These are phyloP conservation scores for Diaporthe capsici DNA, from an alignment of 2,329 filamentous ascomycete species.

Conservation along the genomic window DNA sequence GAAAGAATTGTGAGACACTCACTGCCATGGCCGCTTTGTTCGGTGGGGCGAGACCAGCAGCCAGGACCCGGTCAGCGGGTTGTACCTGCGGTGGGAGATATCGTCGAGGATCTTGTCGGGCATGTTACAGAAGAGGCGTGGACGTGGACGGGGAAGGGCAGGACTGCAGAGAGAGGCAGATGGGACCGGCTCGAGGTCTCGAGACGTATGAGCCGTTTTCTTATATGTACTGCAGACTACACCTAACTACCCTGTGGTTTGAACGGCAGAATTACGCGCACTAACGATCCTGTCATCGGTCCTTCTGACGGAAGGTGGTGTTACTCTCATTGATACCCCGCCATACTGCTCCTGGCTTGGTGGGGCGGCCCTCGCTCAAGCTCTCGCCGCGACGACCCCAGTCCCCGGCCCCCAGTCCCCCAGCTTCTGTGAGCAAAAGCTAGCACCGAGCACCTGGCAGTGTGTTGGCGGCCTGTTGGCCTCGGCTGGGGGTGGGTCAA, in stretches of 20 bases:
- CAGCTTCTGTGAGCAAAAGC: not conserved
- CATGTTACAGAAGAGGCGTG: conserved; percentile 62
- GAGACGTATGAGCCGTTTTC: not conserved
- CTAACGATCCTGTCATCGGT: conserved; percentile 22
- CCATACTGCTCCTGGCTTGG: conserved; percentile 33
- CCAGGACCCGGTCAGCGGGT: conserved; percentile 91
- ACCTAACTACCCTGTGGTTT: not conserved
- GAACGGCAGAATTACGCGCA: not conserved
- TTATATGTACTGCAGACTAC: conserved; percentile 12
- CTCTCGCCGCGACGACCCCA: conserved; percentile 11
- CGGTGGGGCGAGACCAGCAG: conserved; percentile 95
- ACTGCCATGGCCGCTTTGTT: conserved; percentile 99
- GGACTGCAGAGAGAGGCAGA: not conserved
- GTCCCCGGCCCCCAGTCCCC: not conserved
- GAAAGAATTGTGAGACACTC: conserved; percentile 56
- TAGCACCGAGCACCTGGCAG: not conserved
- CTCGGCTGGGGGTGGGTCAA: conserved; percentile 24
- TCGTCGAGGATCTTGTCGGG: conserved; percentile 87
- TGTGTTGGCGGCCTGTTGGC: not conserved
- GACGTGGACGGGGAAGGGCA: not conserved
- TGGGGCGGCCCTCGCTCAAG: conserved; percentile 29
- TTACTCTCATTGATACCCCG: conserved; percentile 32
- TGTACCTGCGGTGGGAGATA: conserved; percentile 95
- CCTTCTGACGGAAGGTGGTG: conserved; percentile 19
- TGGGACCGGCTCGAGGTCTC: not conserved